These are phyloP conservation scores for Alternaria panax DNA, from an alignment of 2,329 filamentous ascomycete species.

Conservation along the genomic window DNA sequence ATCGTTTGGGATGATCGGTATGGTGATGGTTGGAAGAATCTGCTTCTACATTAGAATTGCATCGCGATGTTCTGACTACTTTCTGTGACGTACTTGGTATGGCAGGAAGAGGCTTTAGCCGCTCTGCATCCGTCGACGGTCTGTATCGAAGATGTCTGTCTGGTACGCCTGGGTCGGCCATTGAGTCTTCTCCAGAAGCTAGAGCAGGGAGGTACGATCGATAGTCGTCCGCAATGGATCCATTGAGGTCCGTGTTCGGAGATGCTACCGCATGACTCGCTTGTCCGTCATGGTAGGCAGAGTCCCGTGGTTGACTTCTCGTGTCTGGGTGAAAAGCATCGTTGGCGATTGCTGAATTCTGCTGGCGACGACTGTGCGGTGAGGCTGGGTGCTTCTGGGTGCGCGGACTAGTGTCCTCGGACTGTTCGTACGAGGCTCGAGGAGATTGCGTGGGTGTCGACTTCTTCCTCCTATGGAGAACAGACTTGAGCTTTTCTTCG, in stretches of 20 bases:
- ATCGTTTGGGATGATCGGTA: not conserved
- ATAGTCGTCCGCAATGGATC: constrained; percentile 32
- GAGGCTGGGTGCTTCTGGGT: constrained; percentile 7
- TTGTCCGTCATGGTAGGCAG: constrained; percentile 15
- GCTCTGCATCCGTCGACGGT: constrained; percentile 9
- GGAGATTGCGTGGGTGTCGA: constrained; percentile 14
- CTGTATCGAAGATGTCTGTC: constrained; percentile 38
- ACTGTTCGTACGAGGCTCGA: constrained; percentile 12
- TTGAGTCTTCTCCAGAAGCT: constrained; percentile 16
- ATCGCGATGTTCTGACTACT: not conserved
- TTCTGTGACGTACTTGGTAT: constrained; percentile 16
- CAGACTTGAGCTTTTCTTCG: constrained; percentile 26
- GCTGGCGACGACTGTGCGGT: not conserved
- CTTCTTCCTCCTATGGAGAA: constrained; percentile 23
- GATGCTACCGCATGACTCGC: not conserved
- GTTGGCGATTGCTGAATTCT: not conserved
- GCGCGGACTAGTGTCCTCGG: constrained; percentile 7
- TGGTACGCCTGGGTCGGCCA: constrained; percentile 51
- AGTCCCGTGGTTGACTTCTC: constrained; percentile 22
- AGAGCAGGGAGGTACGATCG: constrained; percentile 28
- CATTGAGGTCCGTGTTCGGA: constrained; percentile 13
- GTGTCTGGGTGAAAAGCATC: constrained; percentile 7
- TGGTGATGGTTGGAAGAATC: constrained; percentile 1
- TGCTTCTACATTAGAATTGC: constrained; percentile 6
- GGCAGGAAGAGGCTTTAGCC: constrained; percentile 10